Conservation (phyloP, 2,329 filamentous ascomycete genomes). For the Trichoderma harzianum region DNA sequence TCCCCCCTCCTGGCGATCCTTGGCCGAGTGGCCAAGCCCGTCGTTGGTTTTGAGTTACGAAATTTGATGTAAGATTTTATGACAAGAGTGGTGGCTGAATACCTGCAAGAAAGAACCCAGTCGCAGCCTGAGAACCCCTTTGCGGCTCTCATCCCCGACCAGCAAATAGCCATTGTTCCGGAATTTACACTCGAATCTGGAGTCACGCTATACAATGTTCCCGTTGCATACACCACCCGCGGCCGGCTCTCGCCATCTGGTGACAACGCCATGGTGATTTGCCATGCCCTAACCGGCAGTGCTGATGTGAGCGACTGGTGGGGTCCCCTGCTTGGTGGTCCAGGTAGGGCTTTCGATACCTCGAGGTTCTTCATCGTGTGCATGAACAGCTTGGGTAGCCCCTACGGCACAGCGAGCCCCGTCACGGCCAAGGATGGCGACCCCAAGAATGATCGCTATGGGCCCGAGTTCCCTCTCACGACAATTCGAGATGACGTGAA, state of each 20-base stretch:
- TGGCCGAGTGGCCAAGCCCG: background rate
- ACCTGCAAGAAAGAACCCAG: conserved; percentile 60
- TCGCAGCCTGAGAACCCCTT: conserved; percentile 91
- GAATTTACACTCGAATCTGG: conserved; percentile 92
- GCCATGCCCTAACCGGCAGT: conserved; percentile 81
- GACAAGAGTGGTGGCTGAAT: conserved; percentile 55
- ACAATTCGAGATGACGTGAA: conserved; percentile 95
- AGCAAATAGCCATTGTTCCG: conserved; percentile 81
- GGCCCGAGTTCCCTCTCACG: conserved; percentile 92
- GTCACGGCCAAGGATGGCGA: conserved; percentile 86
- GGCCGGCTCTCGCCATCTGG: conserved; percentile 56
- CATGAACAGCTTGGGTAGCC: conserved; percentile 81
- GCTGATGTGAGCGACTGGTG: conserved; percentile 86
- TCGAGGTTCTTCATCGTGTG: conserved; percentile 83
- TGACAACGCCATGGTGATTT: conserved; percentile 72
- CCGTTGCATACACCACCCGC: conserved; percentile 64
- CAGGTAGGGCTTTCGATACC: conserved; percentile 75
- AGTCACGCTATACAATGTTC: conserved; percentile 72
- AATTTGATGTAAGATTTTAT: conserved; percentile 19
- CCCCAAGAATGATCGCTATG: conserved; percentile 70
- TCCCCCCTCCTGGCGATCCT: background rate
- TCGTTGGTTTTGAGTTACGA: background rate
- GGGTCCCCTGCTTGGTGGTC: conserved; percentile 75
- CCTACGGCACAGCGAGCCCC: conserved; percentile 83
- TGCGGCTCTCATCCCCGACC: conserved; percentile 78